Percentiles rank a stretch among this genome's conserved stretches.
Evolutionary conservation across 2,329 filamentous ascomycete genomes (phyloP).

Genomic region (Xylariomycetidae sp.): DNA sequence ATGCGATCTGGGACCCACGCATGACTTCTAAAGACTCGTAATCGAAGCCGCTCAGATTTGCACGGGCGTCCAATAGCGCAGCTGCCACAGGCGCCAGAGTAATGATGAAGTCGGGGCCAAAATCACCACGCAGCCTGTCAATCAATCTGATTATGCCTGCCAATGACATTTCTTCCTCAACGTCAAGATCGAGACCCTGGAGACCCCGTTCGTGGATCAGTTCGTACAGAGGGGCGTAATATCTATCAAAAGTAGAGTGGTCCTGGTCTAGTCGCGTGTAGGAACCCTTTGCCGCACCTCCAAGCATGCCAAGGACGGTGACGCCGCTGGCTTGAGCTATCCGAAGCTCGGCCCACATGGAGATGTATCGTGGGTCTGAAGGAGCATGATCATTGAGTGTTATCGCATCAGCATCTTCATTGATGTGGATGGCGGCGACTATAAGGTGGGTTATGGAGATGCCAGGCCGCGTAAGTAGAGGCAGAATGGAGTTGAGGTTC

Average conservation of each 20-base stretch:
- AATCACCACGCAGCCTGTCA: conserved; percentile 60
- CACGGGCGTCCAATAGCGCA: conserved; percentile 57
- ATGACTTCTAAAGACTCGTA: conserved; percentile 66
- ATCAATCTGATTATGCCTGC: conserved; percentile 58
- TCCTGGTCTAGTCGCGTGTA: conserved; percentile 52
- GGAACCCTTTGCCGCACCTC: conserved; percentile 69
- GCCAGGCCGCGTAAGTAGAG: conserved; percentile 32
- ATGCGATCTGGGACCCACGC: conserved; percentile 60
- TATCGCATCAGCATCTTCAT: conserved; percentile 58
- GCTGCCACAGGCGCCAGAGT: conserved; percentile 75
- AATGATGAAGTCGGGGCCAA: conserved; percentile 64
- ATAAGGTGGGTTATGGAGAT: conserved; percentile 65
- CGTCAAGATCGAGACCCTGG: conserved; percentile 67
- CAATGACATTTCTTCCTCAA: conserved; percentile 69
- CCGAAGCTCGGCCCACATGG: conserved; percentile 67
- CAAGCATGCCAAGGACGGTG: conserved; percentile 76
- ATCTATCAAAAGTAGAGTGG: conserved; percentile 57
- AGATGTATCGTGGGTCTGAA: conserved; percentile 54
- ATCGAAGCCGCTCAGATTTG: conserved; percentile 70
- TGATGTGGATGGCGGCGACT: conserved; percentile 74
- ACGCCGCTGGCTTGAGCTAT: conserved; percentile 66
- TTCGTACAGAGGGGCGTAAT: conserved; percentile 61
- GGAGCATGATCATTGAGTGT: conserved; percentile 73
- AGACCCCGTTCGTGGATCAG: conserved; percentile 55
- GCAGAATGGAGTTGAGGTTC: conserved; percentile 35